Base-by-base conservation (phyloP, 2,329 filamentous ascomycete species). In the Xylariaceae sp. region DNA sequence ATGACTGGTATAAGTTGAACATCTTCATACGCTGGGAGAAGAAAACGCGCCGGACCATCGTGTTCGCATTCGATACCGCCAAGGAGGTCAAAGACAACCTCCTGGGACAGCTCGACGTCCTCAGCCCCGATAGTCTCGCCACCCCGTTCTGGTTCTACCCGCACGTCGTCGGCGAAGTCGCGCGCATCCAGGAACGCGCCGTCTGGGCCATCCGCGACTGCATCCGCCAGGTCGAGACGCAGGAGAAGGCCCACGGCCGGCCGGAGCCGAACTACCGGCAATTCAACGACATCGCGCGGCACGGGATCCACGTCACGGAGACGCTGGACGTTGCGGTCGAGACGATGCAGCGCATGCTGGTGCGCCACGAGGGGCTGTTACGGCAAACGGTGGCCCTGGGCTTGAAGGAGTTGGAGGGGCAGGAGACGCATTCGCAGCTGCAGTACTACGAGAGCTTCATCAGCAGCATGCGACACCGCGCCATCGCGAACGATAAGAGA, bases 271-370 rank as follows among this genome's bases (percentile, higher is more conserved):
- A 74, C 34, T 79, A 76, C 37, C 55, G 65, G 3, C 53, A 51
- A 1, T 62, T 80, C 1, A 77, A 80, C 53, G 74, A 80, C 18
- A 69, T 76, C 0, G 71, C 76, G 0, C 66, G 78, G 1, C 78
- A 81, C 51, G 73, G 74, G 0, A 75, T 78, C 13, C 78, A 81
- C 59, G 73, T 77, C 2, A 71, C 67, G 0, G 78, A 81, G 53
- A 77, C 76, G 0, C 68, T 80, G 0, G 70, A 75, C 0, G 68
- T 78, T 0, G 70, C 71, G 0, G 62, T 65, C 0, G 66, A 70
- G 47, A 74, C 73, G 0, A 58, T 76, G 1, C 63, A 67, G 1
- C 63, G 67, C 0, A 74, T 78, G 1, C 42, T 73, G 1, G 58
- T 56, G 0, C 71, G 74, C 0, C 76, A 78, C 42, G 51, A 56